These are phyloP conservation scores for Passalora sequoiae DNA, from an alignment of 2,329 filamentous ascomycete species.

Conservation along the genomic window DNA sequence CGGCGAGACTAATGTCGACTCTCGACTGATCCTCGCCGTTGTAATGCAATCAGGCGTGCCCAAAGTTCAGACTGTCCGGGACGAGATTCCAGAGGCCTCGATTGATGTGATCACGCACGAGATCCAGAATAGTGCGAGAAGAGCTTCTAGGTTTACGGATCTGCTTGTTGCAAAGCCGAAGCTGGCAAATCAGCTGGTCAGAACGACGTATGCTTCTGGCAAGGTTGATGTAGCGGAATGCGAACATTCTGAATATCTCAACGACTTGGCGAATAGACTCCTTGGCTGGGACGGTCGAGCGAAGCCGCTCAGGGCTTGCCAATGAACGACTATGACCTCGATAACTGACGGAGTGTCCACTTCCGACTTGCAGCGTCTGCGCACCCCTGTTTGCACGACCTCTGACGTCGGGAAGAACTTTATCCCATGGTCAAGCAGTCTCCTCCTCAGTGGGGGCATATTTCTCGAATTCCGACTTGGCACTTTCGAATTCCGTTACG, in stretches of 20 bases:
- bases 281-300: slow-evolving; percentile 23
- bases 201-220: no score
- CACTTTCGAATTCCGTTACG: slow-evolving; percentile 21
- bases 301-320: slow-evolving; percentile 9
- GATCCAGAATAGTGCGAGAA: slow-evolving; percentile 10
- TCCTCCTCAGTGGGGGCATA: slow-evolving; percentile 13
- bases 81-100: slow-evolving; percentile 5
- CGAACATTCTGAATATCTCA: slow-evolving; percentile 15
- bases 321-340: no score
- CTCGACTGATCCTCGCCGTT: slow-evolving; percentile 20
- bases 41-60: slow-evolving; percentile 22
- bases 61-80: slow-evolving; percentile 15
- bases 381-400: no score
- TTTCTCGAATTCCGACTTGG: slow-evolving; percentile 17
- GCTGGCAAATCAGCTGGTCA: slow-evolving; percentile 3
- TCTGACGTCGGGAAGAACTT: no score
- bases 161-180: slow-evolving; percentile 7
- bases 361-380: no score
- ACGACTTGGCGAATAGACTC: slow-evolving; percentile 25
- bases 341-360: no score
- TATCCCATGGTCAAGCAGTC: no score
- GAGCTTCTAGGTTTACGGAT: slow-evolving; percentile 13
- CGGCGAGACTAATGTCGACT: slow-evolving; percentile 12
- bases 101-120: slow-evolving; percentile 22
- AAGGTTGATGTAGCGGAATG: slow-evolving; percentile 8